These are phyloP conservation scores for Auricularia heimuer DNA, from an alignment of 768 basidiomycete species.

Conservation along the genomic window DNA sequence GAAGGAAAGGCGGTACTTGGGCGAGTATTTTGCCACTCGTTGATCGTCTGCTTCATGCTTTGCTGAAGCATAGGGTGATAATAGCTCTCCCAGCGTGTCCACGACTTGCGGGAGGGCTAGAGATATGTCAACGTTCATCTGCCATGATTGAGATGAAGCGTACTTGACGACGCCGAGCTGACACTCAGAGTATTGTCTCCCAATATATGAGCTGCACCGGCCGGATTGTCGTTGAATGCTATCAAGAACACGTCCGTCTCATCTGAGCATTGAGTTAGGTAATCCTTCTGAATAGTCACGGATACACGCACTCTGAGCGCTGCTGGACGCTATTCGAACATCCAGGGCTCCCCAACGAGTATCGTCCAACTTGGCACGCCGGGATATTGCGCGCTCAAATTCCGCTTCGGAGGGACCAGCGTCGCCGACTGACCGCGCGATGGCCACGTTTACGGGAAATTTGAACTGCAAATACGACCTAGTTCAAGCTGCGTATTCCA, in stretches of 20 bases:
- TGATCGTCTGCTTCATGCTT: constrained; percentile 39
- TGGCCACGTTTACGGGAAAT: background rate
- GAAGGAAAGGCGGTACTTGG: constrained; percentile 81
- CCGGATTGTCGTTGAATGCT: background rate
- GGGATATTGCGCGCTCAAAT: background rate
- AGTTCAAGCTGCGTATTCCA: background rate
- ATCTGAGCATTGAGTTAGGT: background rate
- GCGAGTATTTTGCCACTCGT: constrained; percentile 63
- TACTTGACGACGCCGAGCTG: background rate
- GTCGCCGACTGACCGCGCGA: background rate
- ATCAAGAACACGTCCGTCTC: background rate
- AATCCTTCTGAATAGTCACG: background rate
- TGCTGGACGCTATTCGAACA: background rate
- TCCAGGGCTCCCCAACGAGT: background rate
- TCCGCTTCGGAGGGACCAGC: background rate
- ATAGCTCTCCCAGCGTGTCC: constrained; percentile 26
- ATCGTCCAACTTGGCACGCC: background rate
- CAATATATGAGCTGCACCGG: background rate
- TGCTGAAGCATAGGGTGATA: constrained; percentile 30
- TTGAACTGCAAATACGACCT: background rate
- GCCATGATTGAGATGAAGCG: background rate
- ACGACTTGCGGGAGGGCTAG: background rate
- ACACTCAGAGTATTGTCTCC: background rate
- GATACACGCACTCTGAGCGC: background rate
- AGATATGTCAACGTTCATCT: background rate